Conservation (phyloP, 148 eudicot species). For the Camellia lanceoleosa region DNA sequence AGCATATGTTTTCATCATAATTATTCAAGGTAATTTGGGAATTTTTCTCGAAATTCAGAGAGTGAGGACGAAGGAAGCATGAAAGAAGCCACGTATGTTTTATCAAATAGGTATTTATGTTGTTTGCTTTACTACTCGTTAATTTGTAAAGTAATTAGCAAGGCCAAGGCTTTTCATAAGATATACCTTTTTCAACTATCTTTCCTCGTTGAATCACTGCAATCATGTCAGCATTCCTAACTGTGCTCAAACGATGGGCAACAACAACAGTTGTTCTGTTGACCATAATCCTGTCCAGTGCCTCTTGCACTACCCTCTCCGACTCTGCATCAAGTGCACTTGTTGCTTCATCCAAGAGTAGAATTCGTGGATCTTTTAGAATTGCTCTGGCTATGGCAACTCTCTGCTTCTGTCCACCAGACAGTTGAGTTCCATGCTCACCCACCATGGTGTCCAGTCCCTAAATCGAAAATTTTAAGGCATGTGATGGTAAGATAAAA, state of each 20-base stretch:
- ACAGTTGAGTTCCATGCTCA: slow-evolving; percentile 70
- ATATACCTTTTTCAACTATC: slow-evolving; percentile 65
- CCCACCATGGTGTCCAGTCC: slow-evolving; percentile 74
- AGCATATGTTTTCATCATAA: neutral
- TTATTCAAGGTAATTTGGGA: neutral
- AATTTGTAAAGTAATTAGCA: neutral
- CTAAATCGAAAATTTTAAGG: slow-evolving; percentile 23
- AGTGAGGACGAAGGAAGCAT: too few species aligned
- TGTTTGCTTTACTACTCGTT: neutral
- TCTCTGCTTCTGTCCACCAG: slow-evolving; percentile 85
- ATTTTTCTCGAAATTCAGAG: neutral
- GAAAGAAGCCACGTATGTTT: too few species aligned
- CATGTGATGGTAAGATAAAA: neutral
- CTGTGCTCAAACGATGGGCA: slow-evolving; percentile 77
- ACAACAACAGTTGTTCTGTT: slow-evolving; percentile 71
- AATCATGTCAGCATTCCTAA: slow-evolving; percentile 64
- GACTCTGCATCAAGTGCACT: slow-evolving; percentile 85
- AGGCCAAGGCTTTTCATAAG: neutral
- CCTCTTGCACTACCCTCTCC: slow-evolving; percentile 69
- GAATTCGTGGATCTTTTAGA: slow-evolving; percentile 61
- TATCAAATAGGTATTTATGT: too few species aligned
- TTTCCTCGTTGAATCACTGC: slow-evolving; percentile 68
- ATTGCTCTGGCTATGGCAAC: slow-evolving; percentile 80
- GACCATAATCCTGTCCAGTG: slow-evolving; percentile 61
- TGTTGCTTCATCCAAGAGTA: slow-evolving; percentile 76